phyloP scores from a whole-genome alignment of 176 grass and related monocot genomes.

The Triticum urartu region DNA sequence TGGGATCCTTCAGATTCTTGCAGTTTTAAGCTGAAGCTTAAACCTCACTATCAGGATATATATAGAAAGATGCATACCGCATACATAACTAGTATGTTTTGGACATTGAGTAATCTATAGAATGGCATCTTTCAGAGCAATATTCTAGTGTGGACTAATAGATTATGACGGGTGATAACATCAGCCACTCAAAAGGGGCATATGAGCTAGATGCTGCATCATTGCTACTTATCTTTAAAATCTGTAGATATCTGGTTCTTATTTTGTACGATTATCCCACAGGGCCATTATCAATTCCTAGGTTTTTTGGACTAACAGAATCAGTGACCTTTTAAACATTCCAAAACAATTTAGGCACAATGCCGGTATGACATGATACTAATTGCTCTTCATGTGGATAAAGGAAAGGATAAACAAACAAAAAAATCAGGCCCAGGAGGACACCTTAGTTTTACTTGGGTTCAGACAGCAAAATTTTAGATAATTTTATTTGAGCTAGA shows the following conservation, averaged over 20 bases:
- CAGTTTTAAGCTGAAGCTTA: not conserved
- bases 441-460: not conserved
- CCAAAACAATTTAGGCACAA: not conserved
- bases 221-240: constrained; percentile 6
- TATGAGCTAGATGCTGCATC: not conserved
- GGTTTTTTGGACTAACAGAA: not conserved
- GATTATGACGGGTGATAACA: not conserved
- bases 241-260: not conserved
- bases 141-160: not conserved
- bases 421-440: not conserved
- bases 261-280: not conserved
- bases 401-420: not conserved
- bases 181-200: not conserved
- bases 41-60: not conserved
- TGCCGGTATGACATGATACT: not conserved
- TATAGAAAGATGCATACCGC: not conserved
- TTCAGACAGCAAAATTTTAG: constrained; percentile 13
- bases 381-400: not conserved
- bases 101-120: not conserved
- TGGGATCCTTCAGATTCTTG: not conserved
- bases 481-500: not conserved
- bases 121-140: not conserved
- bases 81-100: not conserved
- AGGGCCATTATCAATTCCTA: not conserved
- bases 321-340: not conserved